These are phyloP conservation scores for Harringtonia lauricola DNA, from an alignment of 2,329 filamentous ascomycete species.

Conservation along the genomic window DNA sequence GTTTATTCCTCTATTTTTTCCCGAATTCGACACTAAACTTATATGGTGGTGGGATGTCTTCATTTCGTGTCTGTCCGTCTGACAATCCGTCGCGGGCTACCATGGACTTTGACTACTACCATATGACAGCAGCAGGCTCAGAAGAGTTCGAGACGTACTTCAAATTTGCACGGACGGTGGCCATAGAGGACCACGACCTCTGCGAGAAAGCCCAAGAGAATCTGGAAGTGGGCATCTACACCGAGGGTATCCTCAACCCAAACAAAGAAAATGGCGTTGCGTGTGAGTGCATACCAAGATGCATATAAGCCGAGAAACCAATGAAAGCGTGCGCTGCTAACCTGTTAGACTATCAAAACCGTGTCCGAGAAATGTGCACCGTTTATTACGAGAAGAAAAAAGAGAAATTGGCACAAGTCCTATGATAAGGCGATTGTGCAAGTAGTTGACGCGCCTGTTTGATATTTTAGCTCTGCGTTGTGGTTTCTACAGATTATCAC, in stretches of 20 bases:
- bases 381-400: background rate
- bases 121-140: background rate
- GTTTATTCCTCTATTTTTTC: slow-evolving; percentile 5
- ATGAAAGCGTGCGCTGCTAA: no score
- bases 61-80: background rate
- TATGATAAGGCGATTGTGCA: background rate
- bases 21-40: slow-evolving; percentile 6
- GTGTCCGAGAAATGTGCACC: slow-evolving; percentile 4
- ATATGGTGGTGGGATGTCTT: slow-evolving; percentile 5
- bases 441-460: background rate
- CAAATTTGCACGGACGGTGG: slow-evolving; percentile 3
- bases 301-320: no score
- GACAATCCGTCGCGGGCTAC: background rate
- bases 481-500: background rate
- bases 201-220: slow-evolving; percentile 3
- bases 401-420: no score
- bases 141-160: slow-evolving; percentile 1
- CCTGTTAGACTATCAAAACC: slow-evolving; percentile 1
- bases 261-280: slow-evolving; percentile 5
- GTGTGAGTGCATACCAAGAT: background rate
- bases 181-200: slow-evolving; percentile 5
- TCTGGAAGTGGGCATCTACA: slow-evolving; percentile 2
- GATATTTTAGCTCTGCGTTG: background rate
- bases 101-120: slow-evolving; percentile 6
- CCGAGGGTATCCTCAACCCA: slow-evolving; percentile 2